These are phyloP conservation scores for Debaryomyces hansenii DNA, from an alignment of 805 yeast species.

Conservation along the genomic window DNA sequence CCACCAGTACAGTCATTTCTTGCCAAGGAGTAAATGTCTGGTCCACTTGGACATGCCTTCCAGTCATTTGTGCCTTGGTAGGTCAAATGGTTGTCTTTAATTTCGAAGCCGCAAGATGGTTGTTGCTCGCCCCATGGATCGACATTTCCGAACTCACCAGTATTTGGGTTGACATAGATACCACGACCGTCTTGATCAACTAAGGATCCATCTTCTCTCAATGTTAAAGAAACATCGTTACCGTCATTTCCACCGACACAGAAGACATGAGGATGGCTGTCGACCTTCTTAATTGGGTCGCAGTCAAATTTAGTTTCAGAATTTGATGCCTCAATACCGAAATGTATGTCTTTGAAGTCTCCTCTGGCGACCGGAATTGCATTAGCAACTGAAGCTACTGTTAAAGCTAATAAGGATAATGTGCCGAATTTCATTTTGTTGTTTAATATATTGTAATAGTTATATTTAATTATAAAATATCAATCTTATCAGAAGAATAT, in stretches of 20 bases:
- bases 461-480: not conserved
- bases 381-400: not conserved
- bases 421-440: not conserved
- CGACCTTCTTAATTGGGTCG: conserved; percentile 26
- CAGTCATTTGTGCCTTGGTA: conserved; percentile 34
- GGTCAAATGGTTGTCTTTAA: conserved; percentile 35
- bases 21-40: conserved; percentile 23
- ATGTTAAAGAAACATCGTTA: conserved; percentile 20
- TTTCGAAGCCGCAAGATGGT: conserved; percentile 40
- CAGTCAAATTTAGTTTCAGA: conserved; percentile 28
- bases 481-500: no score
- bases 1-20: conserved; percentile 29
- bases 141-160: conserved; percentile 34
- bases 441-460: not conserved
- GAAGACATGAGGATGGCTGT: conserved; percentile 31
- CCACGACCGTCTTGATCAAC: conserved; percentile 31
- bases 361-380: not conserved
- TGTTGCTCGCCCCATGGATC: conserved; percentile 31
- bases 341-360: not conserved
- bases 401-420: not conserved
- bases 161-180: conserved; percentile 23
- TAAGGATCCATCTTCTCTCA: conserved; percentile 26
- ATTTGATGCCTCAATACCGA: conserved; percentile 13
- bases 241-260: conserved; percentile 35
- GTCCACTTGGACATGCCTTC: conserved; percentile 37